A percentile compares a stretch with the other conserved stretches of the same genome.
Evolutionary conservation across 2,329 filamentous ascomycete genomes (phyloP).

Genomic region (Neofusicoccum parvum): DNA sequence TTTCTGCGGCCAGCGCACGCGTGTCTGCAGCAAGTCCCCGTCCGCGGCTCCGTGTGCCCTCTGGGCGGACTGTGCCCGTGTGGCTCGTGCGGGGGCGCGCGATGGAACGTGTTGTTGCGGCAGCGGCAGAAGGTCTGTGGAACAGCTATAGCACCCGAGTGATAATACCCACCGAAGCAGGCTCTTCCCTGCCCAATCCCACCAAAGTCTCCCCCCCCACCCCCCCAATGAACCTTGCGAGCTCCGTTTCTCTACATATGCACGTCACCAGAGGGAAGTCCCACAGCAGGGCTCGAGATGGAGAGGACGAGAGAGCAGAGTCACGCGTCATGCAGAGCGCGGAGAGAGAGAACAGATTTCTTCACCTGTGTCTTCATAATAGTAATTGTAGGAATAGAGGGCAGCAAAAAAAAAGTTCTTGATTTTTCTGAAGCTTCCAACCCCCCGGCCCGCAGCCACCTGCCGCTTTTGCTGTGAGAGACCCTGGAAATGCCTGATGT

Average conservation of each 20-base stretch:
- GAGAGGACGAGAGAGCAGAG: too few relatives aligned
- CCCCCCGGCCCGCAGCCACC: not conserved
- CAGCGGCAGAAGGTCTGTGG: not conserved
- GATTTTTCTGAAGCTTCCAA: not conserved
- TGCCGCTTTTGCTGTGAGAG: not conserved
- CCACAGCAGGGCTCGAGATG: not conserved
- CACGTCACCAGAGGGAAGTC: not conserved
- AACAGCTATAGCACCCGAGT: not conserved
- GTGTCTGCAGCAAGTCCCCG: too few relatives aligned
- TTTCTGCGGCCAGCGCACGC: not conserved
- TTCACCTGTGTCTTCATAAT: not conserved
- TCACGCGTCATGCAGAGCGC: not conserved
- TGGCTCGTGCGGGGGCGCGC: not conserved
- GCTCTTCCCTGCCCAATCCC: slow-evolving; percentile 1
- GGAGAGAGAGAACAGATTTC: not conserved
- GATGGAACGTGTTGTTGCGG: not conserved
- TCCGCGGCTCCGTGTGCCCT: too few relatives aligned
- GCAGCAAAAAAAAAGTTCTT: not conserved
- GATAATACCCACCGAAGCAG: slow-evolving; percentile 14
- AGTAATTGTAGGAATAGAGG: not conserved
- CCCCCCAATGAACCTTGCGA: not conserved
- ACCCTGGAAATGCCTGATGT: not conserved
- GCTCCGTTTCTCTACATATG: slow-evolving; percentile 1
- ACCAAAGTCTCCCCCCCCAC: not conserved
- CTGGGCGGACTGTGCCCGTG: not conserved